Percentiles rank a stretch among this genome's conserved stretches.
These are phyloP conservation scores for Cercospora beticola DNA, from an alignment of 2,329 filamentous ascomycete species.

Conservation along the genomic window DNA sequence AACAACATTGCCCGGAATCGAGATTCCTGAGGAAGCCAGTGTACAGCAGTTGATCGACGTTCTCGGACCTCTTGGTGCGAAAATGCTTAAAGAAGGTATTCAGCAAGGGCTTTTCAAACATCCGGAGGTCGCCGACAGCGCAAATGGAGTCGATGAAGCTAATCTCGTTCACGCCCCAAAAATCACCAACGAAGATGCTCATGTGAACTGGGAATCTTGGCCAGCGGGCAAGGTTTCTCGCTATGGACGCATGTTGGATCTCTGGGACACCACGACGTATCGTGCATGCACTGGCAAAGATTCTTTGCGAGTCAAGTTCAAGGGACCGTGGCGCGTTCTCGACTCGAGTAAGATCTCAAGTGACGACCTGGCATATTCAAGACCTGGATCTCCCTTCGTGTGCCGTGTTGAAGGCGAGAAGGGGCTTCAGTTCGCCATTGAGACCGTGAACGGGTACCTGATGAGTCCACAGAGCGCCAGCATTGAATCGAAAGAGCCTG, in stretches of 20 bases:
- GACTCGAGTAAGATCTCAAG: not conserved
- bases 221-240: conserved; percentile 55
- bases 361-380: not conserved
- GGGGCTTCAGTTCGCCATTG: conserved; percentile 17
- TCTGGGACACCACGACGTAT: conserved; percentile 59
- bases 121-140: conserved; percentile 40
- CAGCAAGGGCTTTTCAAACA: conserved; percentile 63
- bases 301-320: conserved; percentile 26
- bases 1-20: conserved; percentile 54
- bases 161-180: conserved; percentile 64
- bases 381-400: conserved; percentile 4
- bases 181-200: conserved; percentile 62
- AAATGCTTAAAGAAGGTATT: conserved; percentile 68
- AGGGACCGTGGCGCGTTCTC: conserved; percentile 26
- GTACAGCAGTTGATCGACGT: conserved; percentile 52
- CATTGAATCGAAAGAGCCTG: conserved; percentile 28
- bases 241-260: conserved; percentile 60
- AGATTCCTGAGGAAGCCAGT: conserved; percentile 51
- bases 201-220: conserved; percentile 61
- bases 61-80: conserved; percentile 65
- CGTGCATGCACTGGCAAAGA: conserved; percentile 15
- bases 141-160: conserved; percentile 30
- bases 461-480: conserved; percentile 26
- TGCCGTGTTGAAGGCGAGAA: conserved; percentile 10
- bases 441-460: conserved; percentile 23